Evolutionary conservation across 371 early-diverging fungal species (phyloP).

Genomic region (Mucor saturninus): DNA sequence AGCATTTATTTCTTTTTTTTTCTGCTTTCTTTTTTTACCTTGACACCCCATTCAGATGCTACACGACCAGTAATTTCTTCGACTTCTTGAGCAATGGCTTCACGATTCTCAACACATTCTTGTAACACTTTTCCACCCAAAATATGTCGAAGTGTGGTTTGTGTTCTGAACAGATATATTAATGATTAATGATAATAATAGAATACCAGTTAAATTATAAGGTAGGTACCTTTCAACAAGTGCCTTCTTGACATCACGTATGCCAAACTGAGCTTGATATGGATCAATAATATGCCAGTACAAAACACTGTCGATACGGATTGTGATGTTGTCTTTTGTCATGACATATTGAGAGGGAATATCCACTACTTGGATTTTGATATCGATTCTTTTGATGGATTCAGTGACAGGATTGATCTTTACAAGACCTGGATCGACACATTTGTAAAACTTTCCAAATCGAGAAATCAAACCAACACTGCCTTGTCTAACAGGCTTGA

Average conservation of each 20-base stretch:
- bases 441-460: slow-evolving; percentile 86
- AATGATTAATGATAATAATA: too few species aligned
- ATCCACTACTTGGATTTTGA: slow-evolving; percentile 77
- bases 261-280: slow-evolving; percentile 78
- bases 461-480: slow-evolving; percentile 76
- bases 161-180: slow-evolving; percentile 40
- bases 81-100: slow-evolving; percentile 82
- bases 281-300: slow-evolving; percentile 87
- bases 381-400: slow-evolving; percentile 61
- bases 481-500: slow-evolving; percentile 69
- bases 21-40: slow-evolving; percentile 31
- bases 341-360: slow-evolving; percentile 81
- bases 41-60: slow-evolving; percentile 74
- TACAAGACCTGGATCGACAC: slow-evolving; percentile 87
- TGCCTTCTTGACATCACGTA: slow-evolving; percentile 75
- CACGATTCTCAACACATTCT: slow-evolving; percentile 90
- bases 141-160: slow-evolving; percentile 71
- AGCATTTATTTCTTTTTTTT: background rate
- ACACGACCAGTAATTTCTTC: slow-evolving; percentile 66
- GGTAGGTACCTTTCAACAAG: slow-evolving; percentile 68
- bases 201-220: too few species aligned
- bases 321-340: slow-evolving; percentile 87
- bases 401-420: slow-evolving; percentile 81
- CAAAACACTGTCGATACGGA: slow-evolving; percentile 83
- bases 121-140: slow-evolving; percentile 64